Evolutionary conservation across 345 rosid species (phyloP), one percentile per base, ranked within the genome.

Genomic region (Corchorus olitorius): DNA sequence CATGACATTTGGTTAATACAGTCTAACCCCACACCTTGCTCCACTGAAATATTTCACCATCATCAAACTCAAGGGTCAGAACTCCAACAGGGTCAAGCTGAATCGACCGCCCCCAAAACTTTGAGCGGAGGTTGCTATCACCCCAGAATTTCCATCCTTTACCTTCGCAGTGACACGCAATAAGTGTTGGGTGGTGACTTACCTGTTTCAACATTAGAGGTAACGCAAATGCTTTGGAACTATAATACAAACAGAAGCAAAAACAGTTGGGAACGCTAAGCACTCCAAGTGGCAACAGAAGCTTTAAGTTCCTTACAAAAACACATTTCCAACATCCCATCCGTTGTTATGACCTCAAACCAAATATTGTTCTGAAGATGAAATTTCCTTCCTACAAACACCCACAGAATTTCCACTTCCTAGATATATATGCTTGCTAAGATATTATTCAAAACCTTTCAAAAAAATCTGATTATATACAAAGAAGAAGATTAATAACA

Each of bases 61-160:
- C 99, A 73, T 96, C 99, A 74, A 96, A 96, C 86, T 96, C 97
- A 0, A 96, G 79, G 56, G 94, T 88, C 74, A 96, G 84, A 77
- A 84, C 84, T 78, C 99, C 98, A 3, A 90, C 93, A 70, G 99
- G 99, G 66, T 96, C 95, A n/a, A 96, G 93, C 89, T 92, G 97
- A 85, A 96, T 94, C 1, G 99, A 96, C 77, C 91, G 90, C 34
- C 99, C 99, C 99, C 99, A 94, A 81, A 96, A 94, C 86, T 94
- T 96, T 73, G 97, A 83, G 50, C 89, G 88, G 77, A 96, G 87
- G 84, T 94, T 94, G 83, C 97, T 89, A 78, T 96, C 99, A 48
- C 91, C 98, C 97, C 94, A 96, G 81, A 96, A 92, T 84, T 86
- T 96, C 99, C 99, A 96, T 45, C 99, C 99, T 83, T 86, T 90